Evolutionary conservation across 345 rosid species (phyloP).

Genomic region (Turnera subulata): DNA sequence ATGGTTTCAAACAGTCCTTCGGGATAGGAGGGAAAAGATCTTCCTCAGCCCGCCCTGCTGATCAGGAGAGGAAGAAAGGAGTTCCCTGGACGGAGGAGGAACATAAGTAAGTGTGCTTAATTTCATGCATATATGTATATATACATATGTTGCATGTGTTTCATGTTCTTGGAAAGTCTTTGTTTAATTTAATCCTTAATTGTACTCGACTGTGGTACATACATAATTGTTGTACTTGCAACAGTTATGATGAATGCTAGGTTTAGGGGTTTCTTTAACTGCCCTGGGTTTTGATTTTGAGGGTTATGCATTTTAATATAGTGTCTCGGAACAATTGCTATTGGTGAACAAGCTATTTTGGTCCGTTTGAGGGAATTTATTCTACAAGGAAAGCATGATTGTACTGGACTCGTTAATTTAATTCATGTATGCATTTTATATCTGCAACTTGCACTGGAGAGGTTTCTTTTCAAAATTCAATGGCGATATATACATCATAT

Average conservation of each 20-base stretch:
- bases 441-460: too few species aligned
- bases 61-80: constrained; percentile 32
- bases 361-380: constrained; percentile 5
- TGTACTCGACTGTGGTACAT: background rate
- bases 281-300: background rate
- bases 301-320: background rate
- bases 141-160: background rate
- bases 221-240: too few species aligned
- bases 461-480: too few species aligned
- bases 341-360: background rate
- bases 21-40: constrained; percentile 63
- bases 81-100: constrained; percentile 38
- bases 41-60: constrained; percentile 38
- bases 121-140: too few species aligned
- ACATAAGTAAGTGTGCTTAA: constrained; percentile 31
- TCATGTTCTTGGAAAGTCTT: background rate
- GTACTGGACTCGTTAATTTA: constrained; percentile 10
- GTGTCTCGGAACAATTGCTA: background rate
- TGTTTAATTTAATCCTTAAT: background rate
- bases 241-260: too few species aligned
- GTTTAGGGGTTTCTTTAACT: too few species aligned
- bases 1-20: constrained; percentile 48
- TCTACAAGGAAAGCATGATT: background rate
- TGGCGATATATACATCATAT: too few species aligned
- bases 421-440: background rate